phyloP scores from a whole-genome alignment of 2,329 filamentous ascomycete genomes.

The Calonectria honghensis region DNA sequence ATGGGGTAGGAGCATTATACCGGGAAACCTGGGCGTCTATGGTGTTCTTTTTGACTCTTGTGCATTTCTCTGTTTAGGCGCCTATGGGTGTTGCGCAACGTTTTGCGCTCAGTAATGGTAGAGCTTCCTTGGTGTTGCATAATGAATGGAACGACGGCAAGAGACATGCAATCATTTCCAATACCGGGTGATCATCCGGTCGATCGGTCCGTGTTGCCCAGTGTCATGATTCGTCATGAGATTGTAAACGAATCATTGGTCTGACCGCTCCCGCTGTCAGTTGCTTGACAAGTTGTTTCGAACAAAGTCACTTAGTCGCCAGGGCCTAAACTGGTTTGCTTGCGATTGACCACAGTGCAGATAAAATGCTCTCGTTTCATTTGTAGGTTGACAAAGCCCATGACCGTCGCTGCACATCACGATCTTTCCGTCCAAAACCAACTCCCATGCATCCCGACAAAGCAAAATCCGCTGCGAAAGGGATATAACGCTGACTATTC shows the following conservation, averaged over 20 bases:
- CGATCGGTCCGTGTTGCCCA: not conserved
- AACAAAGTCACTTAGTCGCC: not conserved
- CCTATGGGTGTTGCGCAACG: conserved; percentile 19
- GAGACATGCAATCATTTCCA: not conserved
- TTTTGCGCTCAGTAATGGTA: conserved; percentile 36
- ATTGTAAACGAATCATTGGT: not conserved
- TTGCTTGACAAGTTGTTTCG: not conserved
- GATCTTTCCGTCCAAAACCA: not conserved
- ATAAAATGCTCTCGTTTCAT: not conserved
- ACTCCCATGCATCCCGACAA: conserved; percentile 11
- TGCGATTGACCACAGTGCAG: not conserved
- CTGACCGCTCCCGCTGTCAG: not conserved
- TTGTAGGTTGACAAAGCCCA: not conserved
- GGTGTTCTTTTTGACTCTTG: conserved; percentile 45
- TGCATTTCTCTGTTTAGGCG: conserved; percentile 17
- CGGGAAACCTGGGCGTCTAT: conserved; percentile 46
- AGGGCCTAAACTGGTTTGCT: too few species aligned
- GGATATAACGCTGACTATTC: conserved; percentile 29
- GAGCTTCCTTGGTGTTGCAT: conserved; percentile 38
- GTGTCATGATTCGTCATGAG: not conserved
- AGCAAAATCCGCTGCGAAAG: conserved; percentile 22
- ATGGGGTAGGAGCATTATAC: conserved; percentile 33
- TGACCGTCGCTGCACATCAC: not conserved
- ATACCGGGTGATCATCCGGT: not conserved
- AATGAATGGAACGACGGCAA: conserved; percentile 33